phyloP scores from a whole-genome alignment of 2,329 filamentous ascomycete genomes.

The Fusarium agapanthi region DNA sequence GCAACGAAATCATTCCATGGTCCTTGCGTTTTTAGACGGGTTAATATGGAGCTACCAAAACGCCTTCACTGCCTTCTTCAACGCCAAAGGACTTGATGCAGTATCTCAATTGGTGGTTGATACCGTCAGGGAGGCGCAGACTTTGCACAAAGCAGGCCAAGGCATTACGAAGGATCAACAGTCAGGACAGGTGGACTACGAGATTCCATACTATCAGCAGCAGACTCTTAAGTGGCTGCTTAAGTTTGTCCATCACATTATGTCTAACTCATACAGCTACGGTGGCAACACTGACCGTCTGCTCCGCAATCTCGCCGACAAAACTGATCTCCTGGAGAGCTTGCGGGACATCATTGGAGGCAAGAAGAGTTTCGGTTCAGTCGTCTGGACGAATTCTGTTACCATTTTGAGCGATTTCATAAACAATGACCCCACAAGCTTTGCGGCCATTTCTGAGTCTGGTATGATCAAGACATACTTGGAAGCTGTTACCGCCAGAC shows the following conservation, averaged over 20 bases:
- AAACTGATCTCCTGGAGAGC: conserved; percentile 81
- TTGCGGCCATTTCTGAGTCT: conserved; percentile 93
- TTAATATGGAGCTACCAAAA: conserved; percentile 87
- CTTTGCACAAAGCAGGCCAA: conserved; percentile 70
- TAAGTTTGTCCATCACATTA: conserved; percentile 96
- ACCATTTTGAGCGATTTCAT: conserved; percentile 95
- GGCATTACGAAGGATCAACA: conserved; percentile 75
- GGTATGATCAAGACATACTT: conserved; percentile 88
- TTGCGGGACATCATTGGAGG: conserved; percentile 85
- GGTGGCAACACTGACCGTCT: conserved; percentile 88
- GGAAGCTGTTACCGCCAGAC: conserved; percentile 75
- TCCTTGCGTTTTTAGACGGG: conserved; percentile 87
- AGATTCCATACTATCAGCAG: conserved; percentile 92
- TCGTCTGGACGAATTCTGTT: conserved; percentile 95
- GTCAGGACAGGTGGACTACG: conserved; percentile 89
- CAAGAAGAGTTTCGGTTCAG: conserved; percentile 82
- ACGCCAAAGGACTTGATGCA: conserved; percentile 84
- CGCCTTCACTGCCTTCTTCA: conserved; percentile 84
- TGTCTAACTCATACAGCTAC: conserved; percentile 75
- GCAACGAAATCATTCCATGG: conserved; percentile 82
- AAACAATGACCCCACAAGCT: conserved; percentile 98
- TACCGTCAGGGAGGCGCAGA: conserved; percentile 76
- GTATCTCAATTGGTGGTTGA: conserved; percentile 87
- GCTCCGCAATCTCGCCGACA: conserved; percentile 92
- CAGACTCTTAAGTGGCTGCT: conserved; percentile 93